Base-by-base conservation (phyloP, 176 grass and related monocot species). In the Microstegium vimineum region DNA sequence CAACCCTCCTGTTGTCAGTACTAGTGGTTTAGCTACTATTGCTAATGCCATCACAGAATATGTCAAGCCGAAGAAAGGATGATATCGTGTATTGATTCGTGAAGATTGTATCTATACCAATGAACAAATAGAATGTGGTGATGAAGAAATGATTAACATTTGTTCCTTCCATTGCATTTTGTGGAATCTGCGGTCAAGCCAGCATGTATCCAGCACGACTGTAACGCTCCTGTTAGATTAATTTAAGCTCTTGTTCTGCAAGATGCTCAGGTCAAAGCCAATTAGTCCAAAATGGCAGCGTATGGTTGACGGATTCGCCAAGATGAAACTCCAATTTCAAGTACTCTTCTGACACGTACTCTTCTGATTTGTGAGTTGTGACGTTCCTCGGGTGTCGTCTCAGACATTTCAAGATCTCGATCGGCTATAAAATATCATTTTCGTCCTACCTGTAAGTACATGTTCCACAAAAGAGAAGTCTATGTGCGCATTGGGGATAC, bases 1-100 rank as follows among this genome's bases (percentile, higher is more conserved):
- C 76, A 81, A 84, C 9, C 14, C 76, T 16, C 66, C 70, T 35
- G 26, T 52, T 43, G 52, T 69, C 35, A 89, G 75, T 11, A 84
- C 76, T 16, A 14, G 14, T 67, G 69, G 22, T 27, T 25, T 85
- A 81, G 87, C 87, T 64, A 0, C 76, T 33, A 40, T 65, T 5
- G 77, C 87, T 36, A 77, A 81, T 34, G 71, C 82, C 32, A 63
- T 85, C 71, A 76, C 62, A 5, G 63, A 70, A 34, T 85, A 85
- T 51, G 60, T 89, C 60, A 80, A 80, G 82, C 46, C 74, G 10
- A 62, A 84, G 75, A 84, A 38, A 68, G 20, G 20, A 68, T 22
- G 1, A 68, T 68, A 36, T 12, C 18, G 8, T 22, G 64, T 37
- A 34, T 66, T 23, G 36, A 69, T 41, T 14, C 31, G 4, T 69